Evolutionary conservation across 495 filamentous ascomycete species (phyloP).

Genomic region (Platismatia glauca): DNA sequence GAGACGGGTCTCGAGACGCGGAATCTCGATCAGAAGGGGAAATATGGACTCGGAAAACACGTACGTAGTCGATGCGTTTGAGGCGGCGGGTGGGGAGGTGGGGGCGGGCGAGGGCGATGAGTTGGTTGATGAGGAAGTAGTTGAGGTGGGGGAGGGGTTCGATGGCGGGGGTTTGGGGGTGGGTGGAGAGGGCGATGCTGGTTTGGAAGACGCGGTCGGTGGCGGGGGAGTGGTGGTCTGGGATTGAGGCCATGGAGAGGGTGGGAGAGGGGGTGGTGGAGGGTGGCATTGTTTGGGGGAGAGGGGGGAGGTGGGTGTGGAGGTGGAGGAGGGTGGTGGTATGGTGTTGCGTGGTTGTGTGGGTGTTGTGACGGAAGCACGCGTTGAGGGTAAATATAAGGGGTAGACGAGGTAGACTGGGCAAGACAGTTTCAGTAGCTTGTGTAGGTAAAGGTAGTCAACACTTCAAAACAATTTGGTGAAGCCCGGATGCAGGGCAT

Average conservation of each 20-base stretch:
- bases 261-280: background rate
- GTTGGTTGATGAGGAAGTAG: constrained; percentile 2
- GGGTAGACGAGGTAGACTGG: background rate
- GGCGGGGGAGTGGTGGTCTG: background rate
- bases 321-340: background rate
- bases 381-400: background rate
- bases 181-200: background rate
- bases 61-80: constrained; percentile 11
- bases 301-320: background rate
- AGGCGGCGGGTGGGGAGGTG: constrained; percentile 1
- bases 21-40: too few species aligned
- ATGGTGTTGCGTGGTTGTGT: background rate
- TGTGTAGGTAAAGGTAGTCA: too few species aligned
- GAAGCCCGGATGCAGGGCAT: too few species aligned
- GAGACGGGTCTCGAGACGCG: too few species aligned
- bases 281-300: background rate
- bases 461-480: too few species aligned
- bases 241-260: background rate
- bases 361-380: background rate
- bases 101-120: constrained; percentile 3
- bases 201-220: background rate
- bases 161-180: background rate
- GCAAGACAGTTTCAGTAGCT: background rate
- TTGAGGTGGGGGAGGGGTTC: constrained; percentile 12
- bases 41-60: too few species aligned